Conservation (phyloP, 176 grass and related monocot species). For the Musa acuminata region DNA sequence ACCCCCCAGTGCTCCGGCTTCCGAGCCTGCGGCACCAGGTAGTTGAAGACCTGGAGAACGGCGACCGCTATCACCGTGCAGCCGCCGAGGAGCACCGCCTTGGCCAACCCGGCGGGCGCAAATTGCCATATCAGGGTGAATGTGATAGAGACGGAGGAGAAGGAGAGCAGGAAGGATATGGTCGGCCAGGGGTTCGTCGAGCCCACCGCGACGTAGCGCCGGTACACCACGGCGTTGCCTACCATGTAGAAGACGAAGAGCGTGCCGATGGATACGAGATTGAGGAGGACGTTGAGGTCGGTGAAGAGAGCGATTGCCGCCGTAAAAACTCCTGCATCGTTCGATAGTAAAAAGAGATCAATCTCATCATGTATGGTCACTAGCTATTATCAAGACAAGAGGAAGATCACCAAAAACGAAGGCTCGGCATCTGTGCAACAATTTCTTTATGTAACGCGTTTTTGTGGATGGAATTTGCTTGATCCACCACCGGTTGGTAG, state of each 20-base stretch:
- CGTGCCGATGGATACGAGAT: constrained; percentile 88
- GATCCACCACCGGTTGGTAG: background rate
- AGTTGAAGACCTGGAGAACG: constrained; percentile 39
- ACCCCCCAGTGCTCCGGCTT: constrained; percentile 71
- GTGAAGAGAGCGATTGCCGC: constrained; percentile 81
- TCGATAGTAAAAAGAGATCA: too few relatives aligned
- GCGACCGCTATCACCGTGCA: constrained; percentile 35
- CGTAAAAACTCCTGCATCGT: constrained; percentile 51
- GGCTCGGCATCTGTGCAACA: too few relatives aligned
- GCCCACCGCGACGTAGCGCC: constrained; percentile 48
- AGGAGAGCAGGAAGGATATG: constrained; percentile 39
- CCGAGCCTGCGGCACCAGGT: constrained; percentile 55
- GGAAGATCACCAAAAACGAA: too few relatives aligned
- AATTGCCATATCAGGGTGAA: constrained; percentile 69
- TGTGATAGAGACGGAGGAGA: constrained; percentile 47
- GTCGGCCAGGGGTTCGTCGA: constrained; percentile 30
- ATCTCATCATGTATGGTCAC: too few relatives aligned
- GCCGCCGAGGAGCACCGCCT: constrained; percentile 28
- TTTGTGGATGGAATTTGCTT: background rate
- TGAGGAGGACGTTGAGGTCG: constrained; percentile 72
- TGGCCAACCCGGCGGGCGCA: constrained; percentile 16
- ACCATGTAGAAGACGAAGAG: constrained; percentile 99
- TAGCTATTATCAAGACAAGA: too few relatives aligned
- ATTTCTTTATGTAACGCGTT: too few relatives aligned
- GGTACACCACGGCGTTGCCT: constrained; percentile 79